Conservation (phyloP, 2,329 filamentous ascomycete species). For the Colletotrichum echinochloae region DNA sequence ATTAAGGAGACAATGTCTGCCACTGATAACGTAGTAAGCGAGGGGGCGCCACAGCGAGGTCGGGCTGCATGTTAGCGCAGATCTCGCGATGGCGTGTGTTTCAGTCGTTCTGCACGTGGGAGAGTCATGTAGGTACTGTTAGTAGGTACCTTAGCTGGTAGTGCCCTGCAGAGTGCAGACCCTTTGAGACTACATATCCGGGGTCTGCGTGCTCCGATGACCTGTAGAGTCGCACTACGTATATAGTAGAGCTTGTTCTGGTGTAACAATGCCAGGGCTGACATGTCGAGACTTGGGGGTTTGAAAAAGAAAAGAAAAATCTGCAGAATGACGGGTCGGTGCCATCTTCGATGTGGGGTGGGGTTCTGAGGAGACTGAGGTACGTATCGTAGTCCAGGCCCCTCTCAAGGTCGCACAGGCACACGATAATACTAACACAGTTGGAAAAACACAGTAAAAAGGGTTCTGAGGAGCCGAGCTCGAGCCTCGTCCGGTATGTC, state of each 20-base stretch:
- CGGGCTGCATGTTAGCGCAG: neutral
- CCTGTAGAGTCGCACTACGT: neutral
- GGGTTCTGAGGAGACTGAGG: slow-evolving; percentile 30
- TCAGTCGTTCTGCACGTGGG: slow-evolving; percentile 24
- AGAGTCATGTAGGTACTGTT: slow-evolving; percentile 3
- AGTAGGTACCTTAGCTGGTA: no score
- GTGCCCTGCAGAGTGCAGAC: slow-evolving; percentile 27
- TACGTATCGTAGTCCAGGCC: no score
- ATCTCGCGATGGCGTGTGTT: slow-evolving; percentile 22
- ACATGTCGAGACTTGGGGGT: neutral
- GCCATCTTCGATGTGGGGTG: neutral
- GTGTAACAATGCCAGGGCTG: slow-evolving; percentile 17
- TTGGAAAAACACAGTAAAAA: no score
- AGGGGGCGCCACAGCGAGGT: neutral
- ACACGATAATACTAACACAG: no score
- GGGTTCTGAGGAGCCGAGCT: slow-evolving; percentile 31
- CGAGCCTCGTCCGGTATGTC: slow-evolving; percentile 28
- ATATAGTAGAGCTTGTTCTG: neutral
- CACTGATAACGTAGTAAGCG: neutral
- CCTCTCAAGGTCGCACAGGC: no score
- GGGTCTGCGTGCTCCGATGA: slow-evolving; percentile 14
- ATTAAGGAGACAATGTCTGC: neutral
- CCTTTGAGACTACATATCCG: slow-evolving; percentile 27
- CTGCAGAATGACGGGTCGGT: slow-evolving; percentile 10
- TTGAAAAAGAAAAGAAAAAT: neutral